Base-by-base conservation (phyloP, 208 protist genomes). In the Leishmania lainsoni region DNA sequence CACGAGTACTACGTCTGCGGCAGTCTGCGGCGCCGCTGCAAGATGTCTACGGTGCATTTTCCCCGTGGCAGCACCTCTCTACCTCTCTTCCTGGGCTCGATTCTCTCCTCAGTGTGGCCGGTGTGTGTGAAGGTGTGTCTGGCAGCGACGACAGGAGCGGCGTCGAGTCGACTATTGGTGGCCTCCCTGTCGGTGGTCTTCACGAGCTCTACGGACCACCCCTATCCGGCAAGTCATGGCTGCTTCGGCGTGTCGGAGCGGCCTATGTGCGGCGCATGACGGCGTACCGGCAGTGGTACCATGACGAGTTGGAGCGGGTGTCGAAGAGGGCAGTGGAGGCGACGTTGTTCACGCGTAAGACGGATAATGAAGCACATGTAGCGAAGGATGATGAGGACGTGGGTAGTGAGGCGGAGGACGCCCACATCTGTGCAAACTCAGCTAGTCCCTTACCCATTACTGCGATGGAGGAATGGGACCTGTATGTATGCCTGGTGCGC, bases 121-220 rank as follows among this genome's bases (percentile, higher is more conserved):
- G 81, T 66, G 65, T 87, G n/a, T 71, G 71, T 32, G 45, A 52
- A 65, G 42, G 71, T 16, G 56, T 49, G 14, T 45, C 39, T 22
- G 54, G 70, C 71, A 20, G 16, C 29, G 77, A 51, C 65, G 42
- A 0, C 49, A 45, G 52, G 32, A 20, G 42, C 49, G 39, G 58
- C 70, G 42, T 56, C 75, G 65, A 73, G 48, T 69, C 59, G 52
- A 45, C 32, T 32, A 45, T 54, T 49, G 82, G 86, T 79, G 86
- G 88, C 3, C 66, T 88, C 8, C 14, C 69, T 12, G 71, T 78
- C 6, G 86, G 88, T 5, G 71, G 80, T 45, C 73, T 91, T 20
- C 82, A 84, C 45, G 86, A 91, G 66, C n/a, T 91, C 10, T 91
- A 91, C 71, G 88, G 88, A 0, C 86, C 88, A 1, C 81, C 86